A percentile compares a stretch with the other conserved stretches of the same genome.
Evolutionary conservation across 2,329 filamentous ascomycete species (phyloP).

Genomic region (Drechslerella dactyloides): DNA sequence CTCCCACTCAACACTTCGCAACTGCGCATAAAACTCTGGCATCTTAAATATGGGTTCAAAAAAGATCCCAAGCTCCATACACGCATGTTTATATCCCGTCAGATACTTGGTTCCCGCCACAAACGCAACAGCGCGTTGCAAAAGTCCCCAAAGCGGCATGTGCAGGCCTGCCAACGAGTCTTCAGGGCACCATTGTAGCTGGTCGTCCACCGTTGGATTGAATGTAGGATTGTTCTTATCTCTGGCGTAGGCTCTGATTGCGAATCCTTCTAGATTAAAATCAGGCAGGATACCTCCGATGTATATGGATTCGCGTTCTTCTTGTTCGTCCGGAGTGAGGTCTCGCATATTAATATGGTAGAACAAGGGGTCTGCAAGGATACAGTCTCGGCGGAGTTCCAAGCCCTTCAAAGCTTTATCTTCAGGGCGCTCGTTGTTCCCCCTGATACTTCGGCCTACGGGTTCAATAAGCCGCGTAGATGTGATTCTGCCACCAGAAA

Average conservation of each 20-base stretch:
- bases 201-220: too few relatives aligned
- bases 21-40: neutral
- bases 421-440: neutral
- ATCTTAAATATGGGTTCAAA: too few relatives aligned
- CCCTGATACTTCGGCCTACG: too few relatives aligned
- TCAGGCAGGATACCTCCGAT: neutral
- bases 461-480: too few relatives aligned
- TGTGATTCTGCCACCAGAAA: too few relatives aligned
- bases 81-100: conserved; percentile 6
- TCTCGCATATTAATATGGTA: neutral
- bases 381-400: conserved; percentile 7
- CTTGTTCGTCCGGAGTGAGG: neutral
- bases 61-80: conserved; percentile 24
- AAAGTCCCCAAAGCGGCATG: conserved; percentile 7
- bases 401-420: neutral
- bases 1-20: neutral
- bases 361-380: conserved; percentile 5
- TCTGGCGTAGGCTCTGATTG: too few relatives aligned
- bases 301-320: neutral
- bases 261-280: too few relatives aligned
- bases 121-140: conserved; percentile 2
- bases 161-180: neutral
- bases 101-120: neutral
- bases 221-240: too few relatives aligned
- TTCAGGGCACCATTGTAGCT: neutral